Percentiles rank a stretch among this genome's conserved stretches.
Conservation (phyloP, 2,329 filamentous ascomycete genomes). For the Microcyclospora pomicola region DNA sequence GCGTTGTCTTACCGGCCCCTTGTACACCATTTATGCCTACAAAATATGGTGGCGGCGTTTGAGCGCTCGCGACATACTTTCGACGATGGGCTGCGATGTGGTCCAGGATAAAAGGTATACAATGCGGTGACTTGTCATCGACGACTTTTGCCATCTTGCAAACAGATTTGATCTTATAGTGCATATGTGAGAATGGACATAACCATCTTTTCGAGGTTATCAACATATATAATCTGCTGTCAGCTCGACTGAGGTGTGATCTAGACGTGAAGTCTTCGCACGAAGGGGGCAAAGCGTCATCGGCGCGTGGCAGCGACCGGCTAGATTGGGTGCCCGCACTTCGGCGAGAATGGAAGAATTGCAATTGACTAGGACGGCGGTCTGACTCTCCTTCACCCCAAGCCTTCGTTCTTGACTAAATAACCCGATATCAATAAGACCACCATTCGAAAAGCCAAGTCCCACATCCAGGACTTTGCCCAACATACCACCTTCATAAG, state of each 20-base stretch:
- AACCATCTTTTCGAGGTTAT: not conserved
- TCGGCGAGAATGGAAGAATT: too few species aligned
- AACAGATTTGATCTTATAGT: too few species aligned
- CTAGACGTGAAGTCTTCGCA: too few species aligned
- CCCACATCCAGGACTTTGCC: constrained; percentile 8
- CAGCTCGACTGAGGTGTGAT: too few species aligned
- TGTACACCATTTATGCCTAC: constrained; percentile 85
- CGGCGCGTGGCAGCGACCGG: too few species aligned
- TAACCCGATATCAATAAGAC: not conserved
- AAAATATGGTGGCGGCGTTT: constrained; percentile 52
- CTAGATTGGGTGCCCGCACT: too few species aligned
- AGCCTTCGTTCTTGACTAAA: too few species aligned
- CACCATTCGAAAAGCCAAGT: not conserved
- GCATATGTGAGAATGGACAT: not conserved
- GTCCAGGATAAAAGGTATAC: constrained; percentile 61
- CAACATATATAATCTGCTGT: not conserved
- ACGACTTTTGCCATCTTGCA: constrained; percentile 39
- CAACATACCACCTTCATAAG: constrained; percentile 16
- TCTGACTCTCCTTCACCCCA: too few species aligned
- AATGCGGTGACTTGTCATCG: constrained; percentile 67
- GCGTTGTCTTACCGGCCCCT: constrained; percentile 82
- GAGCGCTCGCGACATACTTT: constrained; percentile 23
- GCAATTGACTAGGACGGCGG: too few species aligned
- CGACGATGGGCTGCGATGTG: constrained; percentile 40
- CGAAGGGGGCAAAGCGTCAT: too few species aligned